A percentile compares a stretch with the other conserved stretches of the same genome.
These are phyloP conservation scores for Phytophthora foliorum DNA, from an alignment of 352 stramenopile species.

Conservation along the genomic window DNA sequence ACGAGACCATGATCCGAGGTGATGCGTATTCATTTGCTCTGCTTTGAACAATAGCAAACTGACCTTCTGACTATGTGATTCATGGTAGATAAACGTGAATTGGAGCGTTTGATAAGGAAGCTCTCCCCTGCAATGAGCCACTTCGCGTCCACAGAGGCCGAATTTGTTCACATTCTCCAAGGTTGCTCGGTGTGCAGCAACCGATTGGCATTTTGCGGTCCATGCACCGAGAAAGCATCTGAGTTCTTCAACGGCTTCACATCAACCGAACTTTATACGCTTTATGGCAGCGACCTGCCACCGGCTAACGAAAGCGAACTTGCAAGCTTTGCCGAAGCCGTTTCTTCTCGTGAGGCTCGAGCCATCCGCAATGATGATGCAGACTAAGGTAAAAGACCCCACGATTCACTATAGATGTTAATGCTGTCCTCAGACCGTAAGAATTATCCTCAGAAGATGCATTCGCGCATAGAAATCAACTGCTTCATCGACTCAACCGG, in stretches of 20 bases:
- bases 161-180: constrained; percentile 71
- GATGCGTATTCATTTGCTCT: background rate
- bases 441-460: too few relatives aligned
- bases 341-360: constrained; percentile 50
- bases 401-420: background rate
- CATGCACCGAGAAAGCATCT: constrained; percentile 55
- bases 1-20: constrained; percentile 53
- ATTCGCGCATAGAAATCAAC: too few relatives aligned
- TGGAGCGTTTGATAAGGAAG: constrained; percentile 71
- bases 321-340: constrained; percentile 48
- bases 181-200: constrained; percentile 60
- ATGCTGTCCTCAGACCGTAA: too few relatives aligned
- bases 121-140: constrained; percentile 73
- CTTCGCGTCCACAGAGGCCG: constrained; percentile 55
- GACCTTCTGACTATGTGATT: background rate
- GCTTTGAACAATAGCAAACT: background rate
- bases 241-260: constrained; percentile 78
- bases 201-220: constrained; percentile 61
- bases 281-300: constrained; percentile 69
- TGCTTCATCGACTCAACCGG: too few relatives aligned
- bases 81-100: constrained; percentile 55
- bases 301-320: constrained; percentile 58
- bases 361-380: constrained; percentile 26
- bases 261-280: constrained; percentile 52
- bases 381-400: constrained; percentile 1